Base-by-base conservation (phyloP, 352 stramenopile species). In the Phytophthora boehmeriae region DNA sequence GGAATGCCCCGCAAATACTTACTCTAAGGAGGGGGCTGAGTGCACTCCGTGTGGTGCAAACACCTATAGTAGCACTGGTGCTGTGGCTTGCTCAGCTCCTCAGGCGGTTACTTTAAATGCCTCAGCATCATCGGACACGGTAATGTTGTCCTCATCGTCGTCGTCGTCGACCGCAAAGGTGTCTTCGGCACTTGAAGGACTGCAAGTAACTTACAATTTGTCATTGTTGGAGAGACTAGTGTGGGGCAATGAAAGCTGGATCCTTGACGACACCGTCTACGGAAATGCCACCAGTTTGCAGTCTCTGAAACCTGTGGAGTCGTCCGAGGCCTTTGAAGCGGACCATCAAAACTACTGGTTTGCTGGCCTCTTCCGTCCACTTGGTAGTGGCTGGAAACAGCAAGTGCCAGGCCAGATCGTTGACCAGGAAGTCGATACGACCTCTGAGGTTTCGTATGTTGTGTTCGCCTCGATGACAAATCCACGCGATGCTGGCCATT, bases 201-300 rank as follows among this genome's bases (percentile, higher is more conserved):
- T 74, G n/a, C 58, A 75, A 16, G 66, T 86, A 35, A 84, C 75
- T 30, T 93, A 93, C 66, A 89, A 91, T 44, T 64, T 93, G n/a
- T 86, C 78, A 22, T 50, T 87, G n/a, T 52, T 93, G 4, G 78
- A 93, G 59, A 71, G 66, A 51, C 73, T 93, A 0, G 76, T 88
- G 28, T 90, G 77, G 76, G 81, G 81, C 36, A 92, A 90, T 43
- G 66, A 80, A n/a, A 86, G 75, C 48, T 80, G 71, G 54, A 69
- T 84, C 19, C 53, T 80, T 39, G 67, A 71, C 27, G 72, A 82
- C 47, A 76, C 59, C 0, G 59, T 80, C 5, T 80, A 80, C 43
- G 67, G 70, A 19, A 72, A 72, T 10, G 50, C 62, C 0, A 60
- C 66, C 6, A 73, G 71, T 25, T 28, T 75, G 28, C 67, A 77